Percentiles rank a stretch among this genome's conserved stretches.
phyloP scores from a whole-genome alignment of 1,139 yeast species.

The Pichia sp. region DNA sequence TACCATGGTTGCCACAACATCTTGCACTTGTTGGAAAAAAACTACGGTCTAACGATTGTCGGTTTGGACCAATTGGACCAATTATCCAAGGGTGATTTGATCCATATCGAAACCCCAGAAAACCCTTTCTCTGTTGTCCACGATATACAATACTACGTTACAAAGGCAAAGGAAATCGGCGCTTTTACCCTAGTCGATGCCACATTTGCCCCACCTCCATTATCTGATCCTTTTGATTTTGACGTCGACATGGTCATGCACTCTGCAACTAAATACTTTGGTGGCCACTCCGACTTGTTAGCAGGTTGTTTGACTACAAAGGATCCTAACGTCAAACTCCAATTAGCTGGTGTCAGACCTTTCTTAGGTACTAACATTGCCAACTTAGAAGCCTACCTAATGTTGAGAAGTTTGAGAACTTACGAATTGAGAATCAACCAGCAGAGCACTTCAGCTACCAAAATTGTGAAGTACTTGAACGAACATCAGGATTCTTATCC shows the following conservation, averaged over 20 bases:
- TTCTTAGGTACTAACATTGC: slow-evolving; percentile 75
- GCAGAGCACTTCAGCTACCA: slow-evolving; percentile 63
- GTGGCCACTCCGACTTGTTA: slow-evolving; percentile 86
- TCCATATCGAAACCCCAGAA: slow-evolving; percentile 83
- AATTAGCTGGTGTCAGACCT: slow-evolving; percentile 57
- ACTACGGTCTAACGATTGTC: slow-evolving; percentile 52
- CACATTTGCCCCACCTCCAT: slow-evolving; percentile 89
- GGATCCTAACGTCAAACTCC: slow-evolving; percentile 41
- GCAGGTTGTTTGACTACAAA: slow-evolving; percentile 76
- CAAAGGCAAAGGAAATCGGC: slow-evolving; percentile 67
- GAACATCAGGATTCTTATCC: slow-evolving; percentile 48
- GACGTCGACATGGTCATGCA: slow-evolving; percentile 86
- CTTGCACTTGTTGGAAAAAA: slow-evolving; percentile 56
- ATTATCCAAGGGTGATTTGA: slow-evolving; percentile 63
- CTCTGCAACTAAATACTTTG: slow-evolving; percentile 87
- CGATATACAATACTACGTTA: slow-evolving; percentile 58
- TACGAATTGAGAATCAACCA: slow-evolving; percentile 61
- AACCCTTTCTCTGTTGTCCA: slow-evolving; percentile 71
- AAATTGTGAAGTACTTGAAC: slow-evolving; percentile 54
- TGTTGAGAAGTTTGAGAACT: slow-evolving; percentile 77
- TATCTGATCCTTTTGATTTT: slow-evolving; percentile 71
- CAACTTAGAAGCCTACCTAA: slow-evolving; percentile 67
- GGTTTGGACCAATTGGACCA: slow-evolving; percentile 48
- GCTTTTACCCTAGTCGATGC: slow-evolving; percentile 78
- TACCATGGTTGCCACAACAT: slow-evolving; percentile 84